These are phyloP conservation scores for Venturiaceae sp. DNA, from an alignment of 2,329 filamentous ascomycete genomes.

Conservation along the genomic window DNA sequence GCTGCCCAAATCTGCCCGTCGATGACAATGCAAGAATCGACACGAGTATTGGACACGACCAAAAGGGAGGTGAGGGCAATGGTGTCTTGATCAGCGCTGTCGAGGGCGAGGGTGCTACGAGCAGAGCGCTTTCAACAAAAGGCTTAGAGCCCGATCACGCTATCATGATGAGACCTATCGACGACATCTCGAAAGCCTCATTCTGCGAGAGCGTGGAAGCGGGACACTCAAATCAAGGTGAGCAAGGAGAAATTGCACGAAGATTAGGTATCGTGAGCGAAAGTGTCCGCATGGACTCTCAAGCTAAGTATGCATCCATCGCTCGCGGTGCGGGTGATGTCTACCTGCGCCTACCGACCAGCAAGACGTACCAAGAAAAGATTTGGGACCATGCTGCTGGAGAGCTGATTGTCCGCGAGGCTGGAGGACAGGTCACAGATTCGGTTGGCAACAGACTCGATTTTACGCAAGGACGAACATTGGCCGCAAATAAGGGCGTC, in stretches of 20 bases:
- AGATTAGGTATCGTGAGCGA: constrained; percentile 79
- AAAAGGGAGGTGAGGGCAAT: constrained; percentile 56
- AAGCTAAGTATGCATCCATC: constrained; percentile 96
- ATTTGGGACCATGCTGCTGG: constrained; percentile 99
- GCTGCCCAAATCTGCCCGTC: constrained; percentile 88
- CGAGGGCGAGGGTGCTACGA: constrained; percentile 67
- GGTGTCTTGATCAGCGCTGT: constrained; percentile 87
- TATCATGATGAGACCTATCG: constrained; percentile 72
- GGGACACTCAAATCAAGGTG: constrained; percentile 79
- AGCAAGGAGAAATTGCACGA: constrained; percentile 75
- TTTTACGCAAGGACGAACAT: constrained; percentile 76
- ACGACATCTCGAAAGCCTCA: constrained; percentile 67
- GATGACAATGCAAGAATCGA: constrained; percentile 66
- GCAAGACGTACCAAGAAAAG: constrained; percentile 89
- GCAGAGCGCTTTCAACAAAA: constrained; percentile 54
- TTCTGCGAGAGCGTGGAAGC: constrained; percentile 98
- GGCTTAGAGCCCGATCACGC: constrained; percentile 45
- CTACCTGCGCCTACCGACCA: constrained; percentile 81
- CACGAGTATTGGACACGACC: constrained; percentile 62
- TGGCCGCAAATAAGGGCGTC: constrained; percentile 87
- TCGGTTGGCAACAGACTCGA: constrained; percentile 75
- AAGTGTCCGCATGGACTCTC: constrained; percentile 94
- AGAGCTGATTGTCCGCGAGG: constrained; percentile 87
- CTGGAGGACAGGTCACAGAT: constrained; percentile 86
- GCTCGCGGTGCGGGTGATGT: constrained; percentile 89